These are phyloP conservation scores for Beauveria asiatica DNA, from an alignment of 2,329 filamentous ascomycete genomes.

Conservation along the genomic window DNA sequence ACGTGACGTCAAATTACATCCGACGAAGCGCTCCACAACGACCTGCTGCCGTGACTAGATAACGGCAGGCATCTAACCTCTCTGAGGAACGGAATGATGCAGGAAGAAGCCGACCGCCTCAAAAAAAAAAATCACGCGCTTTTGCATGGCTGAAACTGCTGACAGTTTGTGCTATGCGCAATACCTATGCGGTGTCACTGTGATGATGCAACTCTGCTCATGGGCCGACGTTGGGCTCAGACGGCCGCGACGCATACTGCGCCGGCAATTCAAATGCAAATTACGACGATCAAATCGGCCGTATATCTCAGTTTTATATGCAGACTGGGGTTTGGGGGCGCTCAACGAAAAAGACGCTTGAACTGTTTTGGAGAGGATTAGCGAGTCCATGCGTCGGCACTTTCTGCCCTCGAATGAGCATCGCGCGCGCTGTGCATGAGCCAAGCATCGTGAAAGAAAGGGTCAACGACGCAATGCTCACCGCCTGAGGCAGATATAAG, in stretches of 20 bases:
- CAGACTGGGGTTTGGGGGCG: neutral
- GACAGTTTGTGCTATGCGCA: neutral
- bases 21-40: neutral
- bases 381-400: neutral
- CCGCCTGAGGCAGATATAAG: neutral
- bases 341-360: neutral
- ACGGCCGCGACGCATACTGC: neutral
- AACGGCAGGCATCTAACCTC: neutral
- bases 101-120: neutral
- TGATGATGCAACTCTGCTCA: neutral
- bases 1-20: neutral
- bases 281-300: neutral
- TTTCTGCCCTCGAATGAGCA: neutral
- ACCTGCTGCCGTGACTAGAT: neutral
- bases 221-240: neutral
- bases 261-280: neutral
- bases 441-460: neutral
- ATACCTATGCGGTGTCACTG: neutral
- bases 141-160: conserved; percentile 7
- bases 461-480: neutral
- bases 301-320: neutral
- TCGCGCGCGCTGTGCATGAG: neutral
- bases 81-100: neutral
- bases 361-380: conserved; percentile 1
- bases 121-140: neutral